Conservation (phyloP, 2,329 filamentous ascomycete genomes). For the Colletotrichum lupini region DNA sequence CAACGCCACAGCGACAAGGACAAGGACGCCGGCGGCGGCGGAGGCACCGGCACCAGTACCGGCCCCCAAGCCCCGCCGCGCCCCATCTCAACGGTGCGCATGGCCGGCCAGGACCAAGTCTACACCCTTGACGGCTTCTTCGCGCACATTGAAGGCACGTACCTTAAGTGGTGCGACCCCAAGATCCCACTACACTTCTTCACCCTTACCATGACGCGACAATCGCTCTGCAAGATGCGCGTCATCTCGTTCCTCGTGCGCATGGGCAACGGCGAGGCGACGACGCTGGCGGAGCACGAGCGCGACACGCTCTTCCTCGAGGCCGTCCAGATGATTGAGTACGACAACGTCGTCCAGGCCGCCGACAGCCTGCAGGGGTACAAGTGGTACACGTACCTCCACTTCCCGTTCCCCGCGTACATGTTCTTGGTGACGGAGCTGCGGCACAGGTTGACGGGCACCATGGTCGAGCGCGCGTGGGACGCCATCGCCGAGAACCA, state of each 20-base stretch:
- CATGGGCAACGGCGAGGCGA: conserved; percentile 52
- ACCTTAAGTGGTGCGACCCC: conserved; percentile 66
- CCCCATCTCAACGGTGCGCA: conserved; percentile 51
- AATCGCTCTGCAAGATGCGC: conserved; percentile 66
- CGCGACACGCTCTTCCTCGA: conserved; percentile 64
- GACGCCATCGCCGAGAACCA: conserved; percentile 66
- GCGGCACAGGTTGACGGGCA: conserved; percentile 61
- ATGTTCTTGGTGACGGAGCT: conserved; percentile 69
- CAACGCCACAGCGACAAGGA: conserved; percentile 42
- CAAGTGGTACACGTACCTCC: conserved; percentile 68
- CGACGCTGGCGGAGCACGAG: conserved; percentile 56
- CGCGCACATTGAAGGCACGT: conserved; percentile 65
- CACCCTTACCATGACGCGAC: conserved; percentile 67
- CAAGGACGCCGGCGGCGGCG: conserved; percentile 30
- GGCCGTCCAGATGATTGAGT: conserved; percentile 68
- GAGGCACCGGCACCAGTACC: conserved; percentile 32
- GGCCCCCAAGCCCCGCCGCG: conserved; percentile 41
- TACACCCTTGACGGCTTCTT: conserved; percentile 65
- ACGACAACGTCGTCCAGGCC: conserved; percentile 66
- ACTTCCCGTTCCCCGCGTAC: conserved; percentile 71
- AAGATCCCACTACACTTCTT: conserved; percentile 70
- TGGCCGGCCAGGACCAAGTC: conserved; percentile 61
- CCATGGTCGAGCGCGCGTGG: conserved; percentile 69
- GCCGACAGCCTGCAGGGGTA: conserved; percentile 63
- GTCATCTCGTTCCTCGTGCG: conserved; percentile 65